Conservation (phyloP, 805 yeast species). For the Debaryomyces prosopidis region DNA sequence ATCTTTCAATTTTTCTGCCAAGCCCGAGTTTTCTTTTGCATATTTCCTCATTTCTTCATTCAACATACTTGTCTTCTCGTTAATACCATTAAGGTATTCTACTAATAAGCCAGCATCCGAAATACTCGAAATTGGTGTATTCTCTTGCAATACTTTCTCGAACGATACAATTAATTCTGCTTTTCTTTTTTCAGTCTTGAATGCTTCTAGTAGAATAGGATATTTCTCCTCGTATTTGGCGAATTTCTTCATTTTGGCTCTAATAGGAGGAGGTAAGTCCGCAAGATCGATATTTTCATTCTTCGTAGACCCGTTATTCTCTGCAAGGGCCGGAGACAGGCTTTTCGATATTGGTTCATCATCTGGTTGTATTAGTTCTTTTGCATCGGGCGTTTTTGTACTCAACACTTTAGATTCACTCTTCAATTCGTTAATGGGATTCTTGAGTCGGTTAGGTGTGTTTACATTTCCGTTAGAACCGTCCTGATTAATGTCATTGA, state of each 20-base stretch:
- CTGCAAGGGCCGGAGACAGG: neutral
- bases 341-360: constrained; percentile 29
- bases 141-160: constrained; percentile 71
- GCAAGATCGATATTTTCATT: constrained; percentile 24
- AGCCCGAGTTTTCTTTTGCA: constrained; percentile 26
- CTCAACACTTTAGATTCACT: constrained; percentile 33
- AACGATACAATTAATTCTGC: constrained; percentile 58
- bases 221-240: constrained; percentile 88
- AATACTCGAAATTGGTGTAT: constrained; percentile 77
- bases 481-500: constrained; percentile 34
- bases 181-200: constrained; percentile 74
- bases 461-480: constrained; percentile 2
- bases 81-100: constrained; percentile 66
- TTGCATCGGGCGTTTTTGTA: constrained; percentile 49
- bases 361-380: constrained; percentile 47
- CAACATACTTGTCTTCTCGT: constrained; percentile 58
- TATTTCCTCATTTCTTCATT: constrained; percentile 63
- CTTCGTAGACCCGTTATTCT: constrained; percentile 11
- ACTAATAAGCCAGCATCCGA: constrained; percentile 70
- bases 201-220: constrained; percentile 82
- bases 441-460: constrained; percentile 5
- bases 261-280: constrained; percentile 57
- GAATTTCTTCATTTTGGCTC: constrained; percentile 68
- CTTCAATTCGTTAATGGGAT: constrained; percentile 32
- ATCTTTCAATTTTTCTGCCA: constrained; percentile 9